A percentile compares a stretch with the other conserved stretches of the same genome.
phyloP scores from a whole-genome alignment of 2,329 filamentous ascomycete genomes.

The Lachnellula arida region DNA sequence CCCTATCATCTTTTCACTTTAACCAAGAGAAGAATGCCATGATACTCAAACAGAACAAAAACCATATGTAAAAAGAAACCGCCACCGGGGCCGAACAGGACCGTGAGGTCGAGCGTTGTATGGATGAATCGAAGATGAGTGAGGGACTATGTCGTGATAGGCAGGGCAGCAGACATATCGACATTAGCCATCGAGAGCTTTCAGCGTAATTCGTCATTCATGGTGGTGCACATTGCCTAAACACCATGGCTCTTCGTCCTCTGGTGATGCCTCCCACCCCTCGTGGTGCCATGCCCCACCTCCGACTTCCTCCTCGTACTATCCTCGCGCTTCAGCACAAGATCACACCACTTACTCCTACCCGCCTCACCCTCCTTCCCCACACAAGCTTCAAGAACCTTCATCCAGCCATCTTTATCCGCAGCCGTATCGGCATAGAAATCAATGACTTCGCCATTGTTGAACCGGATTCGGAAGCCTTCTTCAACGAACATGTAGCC shows the following conservation, averaged over 20 bases:
- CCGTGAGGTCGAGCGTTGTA: neutral
- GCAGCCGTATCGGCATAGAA: constrained; percentile 78
- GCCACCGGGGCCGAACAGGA: constrained; percentile 3
- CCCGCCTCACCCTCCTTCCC: constrained; percentile 45
- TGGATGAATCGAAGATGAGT: constrained; percentile 3
- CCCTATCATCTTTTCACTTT: neutral
- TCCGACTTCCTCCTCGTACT: constrained; percentile 22
- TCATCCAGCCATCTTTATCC: constrained; percentile 95
- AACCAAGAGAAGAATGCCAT: neutral
- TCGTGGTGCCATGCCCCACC: constrained; percentile 10
- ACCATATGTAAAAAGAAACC: neutral
- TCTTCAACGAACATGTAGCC: constrained; percentile 99
- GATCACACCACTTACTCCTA: constrained; percentile 61
- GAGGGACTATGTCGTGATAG: neutral
- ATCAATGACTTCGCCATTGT: constrained; percentile 91
- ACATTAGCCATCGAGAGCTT: neutral
- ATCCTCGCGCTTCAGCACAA: constrained; percentile 59
- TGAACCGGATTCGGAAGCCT: constrained; percentile 97
- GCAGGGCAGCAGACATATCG: neutral
- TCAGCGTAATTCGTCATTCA: constrained; percentile 1
- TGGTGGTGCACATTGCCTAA: constrained; percentile 5
- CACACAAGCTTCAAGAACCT: constrained; percentile 68
- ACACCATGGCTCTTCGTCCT: constrained; percentile 31
- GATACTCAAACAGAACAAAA: neutral
- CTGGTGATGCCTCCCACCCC: constrained; percentile 24